Evolutionary conservation across 306 rosid genomes (phyloP).

Genomic region (Begonia loranthoides): DNA sequence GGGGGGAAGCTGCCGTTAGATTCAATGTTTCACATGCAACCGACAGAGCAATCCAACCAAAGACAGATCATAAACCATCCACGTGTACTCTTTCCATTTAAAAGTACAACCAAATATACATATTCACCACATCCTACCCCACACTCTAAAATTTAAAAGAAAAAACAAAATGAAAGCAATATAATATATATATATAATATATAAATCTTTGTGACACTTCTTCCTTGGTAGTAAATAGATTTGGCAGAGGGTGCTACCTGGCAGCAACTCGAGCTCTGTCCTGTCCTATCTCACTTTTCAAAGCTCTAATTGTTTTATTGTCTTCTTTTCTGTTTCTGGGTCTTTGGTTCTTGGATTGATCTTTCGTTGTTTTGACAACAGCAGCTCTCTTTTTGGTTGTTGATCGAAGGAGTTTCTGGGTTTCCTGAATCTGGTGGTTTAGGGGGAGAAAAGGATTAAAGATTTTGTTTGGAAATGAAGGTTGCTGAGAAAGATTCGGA

Average conservation of each 20-base stretch:
- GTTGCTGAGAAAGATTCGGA: slow-evolving; percentile 39
- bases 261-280: slow-evolving; percentile 21
- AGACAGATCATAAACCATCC: no score
- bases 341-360: not conserved
- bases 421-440: not conserved
- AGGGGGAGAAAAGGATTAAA: not conserved
- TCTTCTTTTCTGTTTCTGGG: not conserved
- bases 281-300: not conserved
- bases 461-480: slow-evolving; percentile 33
- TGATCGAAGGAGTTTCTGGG: not conserved
- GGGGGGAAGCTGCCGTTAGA: no score
- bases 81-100: no score
- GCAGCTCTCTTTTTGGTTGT: not conserved
- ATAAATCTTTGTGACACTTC: no score
- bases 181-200: no score
- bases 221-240: no score
- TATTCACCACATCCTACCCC: no score
- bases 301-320: not conserved
- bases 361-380: not conserved
- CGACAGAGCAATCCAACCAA: no score
- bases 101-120: no score
- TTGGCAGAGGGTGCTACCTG: slow-evolving; percentile 15
- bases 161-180: no score
- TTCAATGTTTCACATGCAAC: no score
- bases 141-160: no score